Evolutionary conservation across 495 filamentous ascomycete genomes (phyloP), one percentile per base, ranked within the genome.

Genomic region (Xylaria longipes): DNA sequence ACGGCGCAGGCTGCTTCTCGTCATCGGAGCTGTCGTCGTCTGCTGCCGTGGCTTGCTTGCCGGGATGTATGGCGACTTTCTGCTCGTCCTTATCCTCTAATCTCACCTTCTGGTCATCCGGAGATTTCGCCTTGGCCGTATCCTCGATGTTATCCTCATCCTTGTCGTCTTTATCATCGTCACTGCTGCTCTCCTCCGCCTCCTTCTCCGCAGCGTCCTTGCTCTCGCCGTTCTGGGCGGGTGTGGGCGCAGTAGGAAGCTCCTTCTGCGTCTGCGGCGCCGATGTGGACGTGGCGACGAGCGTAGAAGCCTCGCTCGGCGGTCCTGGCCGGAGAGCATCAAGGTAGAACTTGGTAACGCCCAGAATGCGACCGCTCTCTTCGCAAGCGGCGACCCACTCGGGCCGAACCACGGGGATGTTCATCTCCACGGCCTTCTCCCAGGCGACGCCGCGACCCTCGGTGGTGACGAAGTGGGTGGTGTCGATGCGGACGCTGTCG

Each of bases 371-470:
- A 12, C 97, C 97, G 80, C 94, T 94, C 31, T 91, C 84, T 84
- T 99, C 96, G 79, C 96, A 99, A 14, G 93, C 94, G 70, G 95
- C 91, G 27, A 99, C 88, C 96, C 96, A 99, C 80, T 98, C 97
- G 25, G 97, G 97, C 71, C 94, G 87, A n/a, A 99, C 97, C 14
- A 98, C 93, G 8, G 96, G 96, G 58, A 99, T 97, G 82, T 98
- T 99, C 90, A 96, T 96, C 83, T 98, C 95, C 48, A 94, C 90
- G 17, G 97, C 96, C 80, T 93, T 94, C 82, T 98, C 97, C 97
- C 97, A 99, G 29, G 89, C 85, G 57, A 91, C 86, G 11, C 96
- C 96, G 22, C 94, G 84, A 2, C 95, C 95, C 78, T 99, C 97
- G n/a, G 93, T 95, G 73, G 95, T 98, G 62, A 99, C 95, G 79